Conservation (phyloP, 2,329 filamentous ascomycete species). For the Camillea tinctor region DNA sequence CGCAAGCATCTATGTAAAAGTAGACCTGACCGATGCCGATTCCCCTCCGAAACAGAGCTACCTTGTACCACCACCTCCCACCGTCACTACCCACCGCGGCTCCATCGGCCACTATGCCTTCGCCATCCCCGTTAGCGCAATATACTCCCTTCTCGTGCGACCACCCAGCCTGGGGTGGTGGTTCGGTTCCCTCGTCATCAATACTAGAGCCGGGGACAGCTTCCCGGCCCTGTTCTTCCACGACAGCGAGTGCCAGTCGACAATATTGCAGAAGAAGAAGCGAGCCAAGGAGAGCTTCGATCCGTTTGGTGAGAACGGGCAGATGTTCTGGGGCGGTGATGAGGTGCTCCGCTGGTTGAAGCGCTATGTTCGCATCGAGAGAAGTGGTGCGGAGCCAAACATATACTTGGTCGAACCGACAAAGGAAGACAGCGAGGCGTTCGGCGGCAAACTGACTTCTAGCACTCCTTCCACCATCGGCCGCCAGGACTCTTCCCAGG, state of each 20-base stretch:
- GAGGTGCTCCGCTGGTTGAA: conserved; percentile 90
- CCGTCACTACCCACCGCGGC: conserved; percentile 71
- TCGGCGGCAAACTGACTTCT: conserved; percentile 62
- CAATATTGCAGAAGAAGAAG: conserved; percentile 90
- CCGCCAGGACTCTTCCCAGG: conserved; percentile 36
- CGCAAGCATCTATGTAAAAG: conserved; percentile 89
- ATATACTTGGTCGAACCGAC: conserved; percentile 88
- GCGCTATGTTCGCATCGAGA: conserved; percentile 78
- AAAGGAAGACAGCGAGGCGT: conserved; percentile 78
- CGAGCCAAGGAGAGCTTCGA: conserved; percentile 82
- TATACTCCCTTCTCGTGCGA: conserved; percentile 87
- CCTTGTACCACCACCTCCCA: conserved; percentile 87
- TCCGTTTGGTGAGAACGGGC: conserved; percentile 79
- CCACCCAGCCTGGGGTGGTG: conserved; percentile 97
- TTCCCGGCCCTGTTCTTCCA: conserved; percentile 98
- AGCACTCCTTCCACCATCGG: conserved; percentile 44
- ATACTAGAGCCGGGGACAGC: conserved; percentile 84
- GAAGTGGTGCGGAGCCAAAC: conserved; percentile 82
- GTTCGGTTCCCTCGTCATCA: conserved; percentile 95
- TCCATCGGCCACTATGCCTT: conserved; percentile 83
- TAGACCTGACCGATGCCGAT: conserved; percentile 80
- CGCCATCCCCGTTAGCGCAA: conserved; percentile 81
- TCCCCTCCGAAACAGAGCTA: conserved; percentile 82
- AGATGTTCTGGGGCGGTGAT: conserved; percentile 97
- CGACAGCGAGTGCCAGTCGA: conserved; percentile 93